Percentiles rank a stretch among this genome's conserved stretches.
These are phyloP conservation scores for Aspergillus kassunensis DNA, from an alignment of 495 filamentous ascomycete genomes.

Conservation along the genomic window DNA sequence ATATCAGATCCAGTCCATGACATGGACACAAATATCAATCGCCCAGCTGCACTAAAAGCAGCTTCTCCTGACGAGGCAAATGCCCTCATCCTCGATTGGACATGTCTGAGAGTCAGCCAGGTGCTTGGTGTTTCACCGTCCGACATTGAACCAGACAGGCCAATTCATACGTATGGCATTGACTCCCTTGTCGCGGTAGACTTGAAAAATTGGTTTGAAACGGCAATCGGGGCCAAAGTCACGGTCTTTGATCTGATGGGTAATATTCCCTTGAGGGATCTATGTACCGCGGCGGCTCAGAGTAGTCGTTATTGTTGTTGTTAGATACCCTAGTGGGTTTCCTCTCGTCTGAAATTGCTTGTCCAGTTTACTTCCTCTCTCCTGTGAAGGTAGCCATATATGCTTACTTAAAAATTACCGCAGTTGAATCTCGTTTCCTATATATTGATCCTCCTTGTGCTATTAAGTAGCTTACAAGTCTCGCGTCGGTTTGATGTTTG, in stretches of 20 bases:
- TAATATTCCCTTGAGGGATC: too few relatives aligned
- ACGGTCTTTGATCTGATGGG: conserved; percentile 1
- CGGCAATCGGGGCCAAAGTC: background rate
- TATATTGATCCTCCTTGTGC: too few relatives aligned
- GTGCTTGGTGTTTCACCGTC: background rate
- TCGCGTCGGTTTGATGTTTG: too few relatives aligned
- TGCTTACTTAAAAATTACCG: too few relatives aligned
- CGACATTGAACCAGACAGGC: background rate
- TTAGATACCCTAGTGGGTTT: too few relatives aligned
- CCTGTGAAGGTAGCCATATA: too few relatives aligned
- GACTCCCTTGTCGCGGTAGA: conserved; percentile 7
- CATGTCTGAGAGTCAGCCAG: background rate
- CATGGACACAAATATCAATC: background rate
- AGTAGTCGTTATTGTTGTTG: too few relatives aligned
- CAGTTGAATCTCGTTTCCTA: too few relatives aligned
- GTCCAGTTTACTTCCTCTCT: too few relatives aligned
- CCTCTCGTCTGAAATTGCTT: too few relatives aligned
- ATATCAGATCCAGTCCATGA: background rate
- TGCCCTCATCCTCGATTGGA: background rate
- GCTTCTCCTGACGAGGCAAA: background rate
- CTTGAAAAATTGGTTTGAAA: conserved; percentile 3
- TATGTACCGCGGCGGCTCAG: too few relatives aligned
- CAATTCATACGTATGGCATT: conserved; percentile 2
- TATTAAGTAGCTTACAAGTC: too few relatives aligned
- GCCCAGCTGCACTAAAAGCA: background rate